Base-by-base conservation (phyloP, 2,329 filamentous ascomycete species). In the Cordyceps javanica region DNA sequence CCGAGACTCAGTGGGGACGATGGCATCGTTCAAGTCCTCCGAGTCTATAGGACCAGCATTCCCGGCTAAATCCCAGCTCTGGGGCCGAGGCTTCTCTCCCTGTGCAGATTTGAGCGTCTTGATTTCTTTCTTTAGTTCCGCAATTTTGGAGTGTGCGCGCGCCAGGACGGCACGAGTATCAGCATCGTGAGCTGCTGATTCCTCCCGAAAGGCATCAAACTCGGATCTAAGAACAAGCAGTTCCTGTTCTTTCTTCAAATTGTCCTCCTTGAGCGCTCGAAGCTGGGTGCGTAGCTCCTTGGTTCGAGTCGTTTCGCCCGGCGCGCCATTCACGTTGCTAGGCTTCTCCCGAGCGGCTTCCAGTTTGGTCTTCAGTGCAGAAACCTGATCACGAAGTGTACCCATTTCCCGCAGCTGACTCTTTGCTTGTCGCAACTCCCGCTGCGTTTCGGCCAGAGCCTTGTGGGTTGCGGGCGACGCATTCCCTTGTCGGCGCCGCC, bases 141-240 rank as follows among this genome's bases (percentile, higher is more conserved):
- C 70, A 59, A 85, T 82, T 67, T 82, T 82, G 39, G 75, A 73
- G 59, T 85, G 81, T 57, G 82, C 82, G 61, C 77, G 78, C 55
- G 80, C 75, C 45, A 86, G 62, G 2, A 85, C 79, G 16, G 77
- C 74, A 62, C 79, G 77, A 4, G 80, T 80, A 59, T 86, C 82
- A 9, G 73, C 70, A n/a, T 82, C 78, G 38, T 77, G 77, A 6
- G 74, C 68, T 60, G 83, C 80, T 19, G 79, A 77, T 46, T 82
- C 75, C 32, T 77, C 74, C 60, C 81, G 80, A 36, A 84, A 75
- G 9, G 72, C 66, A 41, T 83, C 79, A 59, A 82, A 82, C 16
- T 83, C 80, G 45, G 70, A 71, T 64, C 75, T 77, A 8, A 83
- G 68, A 50, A 69, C 70, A n/a, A 71, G 70, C n/a, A 82, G 60